Base-by-base conservation (phyloP, 2,329 filamentous ascomycete genomes). In the Pseudopithomyces maydicus region DNA sequence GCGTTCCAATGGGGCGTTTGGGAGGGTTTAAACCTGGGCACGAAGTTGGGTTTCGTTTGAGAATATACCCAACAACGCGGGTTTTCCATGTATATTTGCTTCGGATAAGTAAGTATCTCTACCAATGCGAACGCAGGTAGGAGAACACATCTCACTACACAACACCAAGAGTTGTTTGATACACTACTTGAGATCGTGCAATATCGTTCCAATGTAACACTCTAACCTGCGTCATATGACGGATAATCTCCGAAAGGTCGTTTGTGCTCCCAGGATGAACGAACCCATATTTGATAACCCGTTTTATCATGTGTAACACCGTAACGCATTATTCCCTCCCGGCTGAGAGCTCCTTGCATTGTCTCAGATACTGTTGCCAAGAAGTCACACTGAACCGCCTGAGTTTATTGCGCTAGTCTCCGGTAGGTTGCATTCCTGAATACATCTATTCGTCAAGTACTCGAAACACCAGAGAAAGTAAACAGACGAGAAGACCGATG, bases 341-440 rank as follows among this genome's bases (percentile, higher is more conserved):
- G 26, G 8, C 26, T 29, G 4, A 4, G 26, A 29, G 26, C 29
- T 54, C 53, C 55, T 55, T 61, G 56, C 56, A n/a, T 61, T n/a
- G 50, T 56, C 47, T 52, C 55, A 54, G 43, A 42, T 36, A 36
- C 42, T 38, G 48, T 42, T 42, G 10, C 48, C 17, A 23, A 33
- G 38, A 22, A 10, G 48, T 39, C 33, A 29, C 38, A 51, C 48
- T 10, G 7, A 23, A 51, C 32, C 36, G 38, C 48, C 42, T 42
- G 23, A 32, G n/a, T 14, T 20, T 20, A n/a, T 33, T 23, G 26
- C 36, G 17, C 48, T 38, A 22, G 48, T 51, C 38, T n/a, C 10
- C 15, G 23, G 17, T 42, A 14, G 48, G 48, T 51, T 42, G 33
- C 36, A 51, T 42, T 42, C 26, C 22, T 35, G 2, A 12, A 36